Base-by-base conservation (phyloP, 2,329 filamentous ascomycete genomes). In the Aureobasidium uvarum region DNA sequence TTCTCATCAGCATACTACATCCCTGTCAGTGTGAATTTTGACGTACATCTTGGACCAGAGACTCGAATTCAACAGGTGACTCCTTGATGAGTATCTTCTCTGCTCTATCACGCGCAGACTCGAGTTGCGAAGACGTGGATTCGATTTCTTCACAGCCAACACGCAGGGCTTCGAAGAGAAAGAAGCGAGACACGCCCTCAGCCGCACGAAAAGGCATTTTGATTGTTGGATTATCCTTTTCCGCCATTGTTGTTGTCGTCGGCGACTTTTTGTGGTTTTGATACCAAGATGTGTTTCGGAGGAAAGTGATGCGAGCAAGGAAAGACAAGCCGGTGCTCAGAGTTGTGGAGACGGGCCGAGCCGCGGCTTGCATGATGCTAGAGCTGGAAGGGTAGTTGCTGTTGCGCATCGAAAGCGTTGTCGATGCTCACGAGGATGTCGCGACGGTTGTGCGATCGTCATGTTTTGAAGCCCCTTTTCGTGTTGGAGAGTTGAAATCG, bases 131-230 rank as follows among this genome's bases (percentile, higher is more conserved):
- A 36, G 31, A 20, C n/a, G 50, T 16, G 14, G 7, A 20, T 4
- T 16, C 39, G 5, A 52, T n/a, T 31, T 45, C 28, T 5, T 63
- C 58, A 23, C 23, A 23, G 6, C 54, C 48, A 14, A 28, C 41
- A 16, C 64, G 54, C 25, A 67, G n/a, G 16, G 64, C 54, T n/a
- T 62, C 58, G 33, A 62, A 50, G 4, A 62, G 58, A 41, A 54
- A 46, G 50, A 66, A 66, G 20, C 45, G n/a, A 18, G 45, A 62
- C 3, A 62, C 58, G 31, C 58, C 43, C n/a, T 62, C 23, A n/a
- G 43, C 43, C n/a, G 58, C 45, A n/a, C 64, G 48, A 14, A 59
- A 51, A 33, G 51, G 45, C 14, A 62, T 54, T 11, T 55, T 38
- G n/a, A 10, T 59, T 1, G 41, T 46, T 10, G 55, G n/a, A 2